These are phyloP conservation scores for Zygosaccharomyces bailii DNA, from an alignment of 805 yeast species.

Conservation along the genomic window DNA sequence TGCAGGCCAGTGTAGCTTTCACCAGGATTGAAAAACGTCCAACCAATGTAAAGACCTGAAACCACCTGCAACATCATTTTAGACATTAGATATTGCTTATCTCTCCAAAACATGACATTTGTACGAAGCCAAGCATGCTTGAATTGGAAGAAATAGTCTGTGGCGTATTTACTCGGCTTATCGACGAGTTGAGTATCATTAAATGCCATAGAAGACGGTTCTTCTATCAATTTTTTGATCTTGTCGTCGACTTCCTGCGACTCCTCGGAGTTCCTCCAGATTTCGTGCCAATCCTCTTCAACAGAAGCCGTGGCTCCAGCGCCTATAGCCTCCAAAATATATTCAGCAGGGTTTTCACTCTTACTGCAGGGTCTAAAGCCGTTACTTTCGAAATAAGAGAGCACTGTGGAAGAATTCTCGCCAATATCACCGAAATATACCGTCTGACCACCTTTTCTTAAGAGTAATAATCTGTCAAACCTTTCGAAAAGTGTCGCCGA, in stretches of 20 bases:
- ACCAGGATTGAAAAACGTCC: slow-evolving; percentile 60
- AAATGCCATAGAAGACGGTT: slow-evolving; percentile 13
- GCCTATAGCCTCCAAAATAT: slow-evolving; percentile 45
- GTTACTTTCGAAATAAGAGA: slow-evolving; percentile 57
- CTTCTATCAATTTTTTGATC: slow-evolving; percentile 29
- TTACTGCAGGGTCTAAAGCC: slow-evolving; percentile 62
- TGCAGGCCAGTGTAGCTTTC: slow-evolving; percentile 51
- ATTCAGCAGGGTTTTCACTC: slow-evolving; percentile 44
- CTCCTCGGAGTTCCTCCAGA: slow-evolving; percentile 52
- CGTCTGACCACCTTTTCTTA: slow-evolving; percentile 50
- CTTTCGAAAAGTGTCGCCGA: slow-evolving; percentile 49
- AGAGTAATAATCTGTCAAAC: slow-evolving; percentile 46
- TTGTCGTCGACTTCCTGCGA: slow-evolving; percentile 31
- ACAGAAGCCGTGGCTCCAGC: slow-evolving; percentile 47
- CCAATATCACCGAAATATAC: slow-evolving; percentile 37
- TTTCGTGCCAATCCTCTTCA: slow-evolving; percentile 56
- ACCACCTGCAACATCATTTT: slow-evolving; percentile 49
- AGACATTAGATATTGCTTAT: slow-evolving; percentile 58
- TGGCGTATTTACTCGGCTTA: slow-evolving; percentile 25
- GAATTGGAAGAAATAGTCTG: slow-evolving; percentile 46
- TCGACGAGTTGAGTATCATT: slow-evolving; percentile 11
- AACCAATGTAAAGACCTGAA: slow-evolving; percentile 66
- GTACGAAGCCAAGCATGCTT: slow-evolving; percentile 41
- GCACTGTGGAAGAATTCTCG: slow-evolving; percentile 45
- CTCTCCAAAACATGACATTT: slow-evolving; percentile 49